These are phyloP conservation scores for Fusarium pininemorale DNA, from an alignment of 2,329 filamentous ascomycete genomes.

Conservation along the genomic window DNA sequence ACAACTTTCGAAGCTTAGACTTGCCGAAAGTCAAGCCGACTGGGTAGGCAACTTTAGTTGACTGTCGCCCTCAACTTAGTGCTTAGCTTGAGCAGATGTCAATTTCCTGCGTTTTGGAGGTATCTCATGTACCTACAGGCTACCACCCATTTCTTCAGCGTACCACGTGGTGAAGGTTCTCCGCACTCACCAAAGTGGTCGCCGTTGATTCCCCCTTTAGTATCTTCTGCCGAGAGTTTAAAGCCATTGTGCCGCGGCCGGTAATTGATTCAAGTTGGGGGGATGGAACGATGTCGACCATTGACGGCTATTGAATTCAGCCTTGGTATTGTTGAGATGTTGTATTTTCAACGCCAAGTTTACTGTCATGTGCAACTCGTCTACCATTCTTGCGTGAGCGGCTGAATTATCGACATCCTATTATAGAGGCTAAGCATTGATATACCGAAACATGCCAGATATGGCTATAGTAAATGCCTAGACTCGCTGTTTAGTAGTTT, in stretches of 20 bases:
- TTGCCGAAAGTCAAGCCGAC: not conserved
- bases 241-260: conserved; percentile 8
- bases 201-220: not conserved
- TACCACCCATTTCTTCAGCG: not conserved
- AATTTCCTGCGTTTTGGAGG: conserved; percentile 23
- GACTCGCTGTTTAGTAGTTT: not conserved
- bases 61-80: conserved; percentile 1
- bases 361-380: conserved; percentile 9
- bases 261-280: conserved; percentile 19
- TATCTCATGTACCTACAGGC: conserved; percentile 21
- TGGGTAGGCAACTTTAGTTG: conserved; percentile 3
- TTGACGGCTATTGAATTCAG: not conserved
- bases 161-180: conserved; percentile 26
- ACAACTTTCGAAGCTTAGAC: not conserved
- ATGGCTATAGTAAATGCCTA: not conserved
- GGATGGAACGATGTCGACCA: conserved; percentile 4
- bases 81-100: conserved; percentile 17
- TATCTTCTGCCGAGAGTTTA: conserved; percentile 7
- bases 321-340: not conserved
- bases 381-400: not conserved
- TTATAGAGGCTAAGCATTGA: not conserved
- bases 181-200: conserved; percentile 13
- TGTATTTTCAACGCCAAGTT: not conserved
- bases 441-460: not conserved
- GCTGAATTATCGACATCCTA: not conserved